A percentile compares a stretch with the other conserved stretches of the same genome.
Evolutionary conservation across 2,329 filamentous ascomycete species (phyloP).

Genomic region (Volutella citrinella): DNA sequence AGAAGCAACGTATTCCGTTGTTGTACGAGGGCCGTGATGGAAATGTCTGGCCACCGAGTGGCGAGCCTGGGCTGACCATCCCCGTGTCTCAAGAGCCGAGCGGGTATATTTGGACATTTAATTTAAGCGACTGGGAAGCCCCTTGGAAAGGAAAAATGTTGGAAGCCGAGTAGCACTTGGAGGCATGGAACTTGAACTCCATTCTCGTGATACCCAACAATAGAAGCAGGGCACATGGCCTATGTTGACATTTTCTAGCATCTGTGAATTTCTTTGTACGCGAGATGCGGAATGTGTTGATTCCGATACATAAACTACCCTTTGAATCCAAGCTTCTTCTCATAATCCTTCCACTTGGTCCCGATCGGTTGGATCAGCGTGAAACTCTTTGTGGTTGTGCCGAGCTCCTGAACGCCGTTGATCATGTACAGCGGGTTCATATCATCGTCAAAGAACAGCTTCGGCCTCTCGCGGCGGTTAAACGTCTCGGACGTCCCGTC

Average conservation of each 20-base stretch:
- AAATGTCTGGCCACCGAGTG: too few relatives aligned
- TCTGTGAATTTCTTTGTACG: too few relatives aligned
- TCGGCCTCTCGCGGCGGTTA: constrained; percentile 44
- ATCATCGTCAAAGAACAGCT: constrained; percentile 46
- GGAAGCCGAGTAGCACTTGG: not conserved
- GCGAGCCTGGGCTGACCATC: too few relatives aligned
- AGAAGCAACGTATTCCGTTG: constrained; percentile 2
- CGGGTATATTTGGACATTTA: too few relatives aligned
- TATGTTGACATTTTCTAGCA: too few relatives aligned
- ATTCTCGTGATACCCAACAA: constrained; percentile 3
- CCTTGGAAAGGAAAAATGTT: too few relatives aligned
- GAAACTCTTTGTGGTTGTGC: constrained; percentile 9
- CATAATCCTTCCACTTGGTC: constrained; percentile 12
- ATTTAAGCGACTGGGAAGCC: too few relatives aligned
- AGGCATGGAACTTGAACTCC: constrained; percentile 1
- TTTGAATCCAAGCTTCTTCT: constrained; percentile 8
- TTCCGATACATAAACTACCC: too few relatives aligned
- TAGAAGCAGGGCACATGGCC: too few relatives aligned
- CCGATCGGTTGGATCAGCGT: constrained; percentile 15
- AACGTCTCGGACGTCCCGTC: constrained; percentile 39
- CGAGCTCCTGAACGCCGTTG: constrained; percentile 43
- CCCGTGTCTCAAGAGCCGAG: too few relatives aligned
- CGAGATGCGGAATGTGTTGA: too few relatives aligned
- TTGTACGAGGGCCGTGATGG: too few relatives aligned
- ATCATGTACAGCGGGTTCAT: constrained; percentile 44